Conservation (phyloP, 768 basidiomycete genomes). For the Leccinum pellstonianum region DNA sequence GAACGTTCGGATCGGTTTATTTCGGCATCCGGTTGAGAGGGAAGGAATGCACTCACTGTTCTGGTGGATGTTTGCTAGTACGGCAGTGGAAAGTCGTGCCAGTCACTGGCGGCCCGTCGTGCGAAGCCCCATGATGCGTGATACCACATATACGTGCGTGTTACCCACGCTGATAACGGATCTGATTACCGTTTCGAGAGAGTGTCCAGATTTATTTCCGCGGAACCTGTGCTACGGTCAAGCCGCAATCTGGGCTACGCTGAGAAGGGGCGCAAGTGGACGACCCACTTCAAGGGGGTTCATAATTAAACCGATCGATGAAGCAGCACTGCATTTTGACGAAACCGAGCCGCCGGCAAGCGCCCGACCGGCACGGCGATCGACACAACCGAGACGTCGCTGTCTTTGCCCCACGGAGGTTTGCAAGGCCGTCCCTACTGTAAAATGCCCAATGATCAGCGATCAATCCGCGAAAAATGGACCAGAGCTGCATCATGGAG, state of each 20-base stretch:
- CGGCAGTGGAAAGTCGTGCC: neutral
- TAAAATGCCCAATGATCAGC: neutral
- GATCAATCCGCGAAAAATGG: neutral
- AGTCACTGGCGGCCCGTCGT: neutral
- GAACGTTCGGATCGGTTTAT: neutral
- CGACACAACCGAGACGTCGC: constrained; percentile 1
- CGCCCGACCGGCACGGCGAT: constrained; percentile 4
- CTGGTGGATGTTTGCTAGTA: neutral
- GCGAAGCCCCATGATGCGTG: neutral
- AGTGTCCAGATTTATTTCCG: neutral
- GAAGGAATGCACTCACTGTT: neutral
- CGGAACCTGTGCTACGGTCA: neutral
- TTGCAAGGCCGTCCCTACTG: neutral
- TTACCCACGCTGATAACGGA: neutral
- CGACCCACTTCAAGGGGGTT: neutral
- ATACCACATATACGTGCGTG: neutral
- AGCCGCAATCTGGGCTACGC: neutral
- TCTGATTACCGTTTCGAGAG: neutral
- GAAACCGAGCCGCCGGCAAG: neutral
- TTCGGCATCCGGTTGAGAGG: neutral
- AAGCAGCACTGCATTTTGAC: constrained; percentile 9
- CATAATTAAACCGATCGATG: neutral
- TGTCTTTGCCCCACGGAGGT: neutral
- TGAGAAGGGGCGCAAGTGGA: neutral
- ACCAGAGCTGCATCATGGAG: too few species aligned